Conservation (phyloP, 225 moss, liverwort and hornwort genomes). For the Asterella californica region DNA sequence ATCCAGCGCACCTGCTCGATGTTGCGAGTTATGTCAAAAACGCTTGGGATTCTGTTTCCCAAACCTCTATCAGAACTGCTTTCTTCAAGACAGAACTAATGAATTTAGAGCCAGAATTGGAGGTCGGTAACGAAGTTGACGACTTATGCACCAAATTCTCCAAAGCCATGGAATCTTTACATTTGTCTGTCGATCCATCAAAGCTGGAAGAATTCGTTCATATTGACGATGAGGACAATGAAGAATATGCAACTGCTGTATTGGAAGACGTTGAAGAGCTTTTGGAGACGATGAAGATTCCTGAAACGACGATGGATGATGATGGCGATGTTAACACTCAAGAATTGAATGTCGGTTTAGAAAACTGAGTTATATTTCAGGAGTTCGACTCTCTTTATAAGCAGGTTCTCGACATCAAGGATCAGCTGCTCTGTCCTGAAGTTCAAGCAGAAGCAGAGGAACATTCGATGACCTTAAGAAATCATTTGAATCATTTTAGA, state of each 20-base stretch:
- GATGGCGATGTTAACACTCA: background rate
- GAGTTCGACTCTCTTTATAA: background rate
- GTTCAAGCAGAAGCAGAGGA: background rate
- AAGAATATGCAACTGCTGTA: background rate
- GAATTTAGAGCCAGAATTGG: background rate
- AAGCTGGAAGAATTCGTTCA: background rate
- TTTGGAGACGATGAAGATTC: background rate
- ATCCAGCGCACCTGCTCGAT: slow-evolving; percentile 3
- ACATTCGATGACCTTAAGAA: background rate
- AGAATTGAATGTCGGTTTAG: background rate
- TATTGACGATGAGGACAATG: background rate
- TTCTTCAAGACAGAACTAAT: background rate
- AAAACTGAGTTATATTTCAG: background rate
- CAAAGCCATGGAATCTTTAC: background rate
- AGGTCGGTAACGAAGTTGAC: background rate
- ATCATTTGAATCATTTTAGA: no score
- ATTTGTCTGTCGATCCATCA: background rate
- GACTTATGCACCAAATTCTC: background rate
- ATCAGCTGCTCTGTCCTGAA: background rate
- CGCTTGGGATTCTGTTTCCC: background rate
- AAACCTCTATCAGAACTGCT: background rate
- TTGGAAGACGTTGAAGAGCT: background rate
- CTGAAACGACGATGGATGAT: background rate
- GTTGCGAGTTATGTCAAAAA: background rate
- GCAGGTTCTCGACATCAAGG: background rate